Percentiles rank a stretch among this genome's conserved stretches.
Conservation (phyloP, 768 basidiomycete species). For the Russula sp. region DNA sequence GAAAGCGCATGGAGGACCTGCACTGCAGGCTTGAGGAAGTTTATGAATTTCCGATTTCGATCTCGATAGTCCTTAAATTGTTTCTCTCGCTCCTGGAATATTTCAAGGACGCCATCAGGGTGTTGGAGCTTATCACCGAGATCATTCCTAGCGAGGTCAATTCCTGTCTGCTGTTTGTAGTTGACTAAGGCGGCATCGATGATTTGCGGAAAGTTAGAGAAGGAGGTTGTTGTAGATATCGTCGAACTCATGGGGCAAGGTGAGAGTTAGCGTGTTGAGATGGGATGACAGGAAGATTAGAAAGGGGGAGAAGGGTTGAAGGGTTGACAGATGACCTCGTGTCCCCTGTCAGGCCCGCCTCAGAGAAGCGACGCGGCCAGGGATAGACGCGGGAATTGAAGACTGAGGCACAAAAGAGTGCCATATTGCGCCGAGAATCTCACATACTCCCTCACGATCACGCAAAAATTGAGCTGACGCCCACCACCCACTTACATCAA, state of each 20-base stretch:
- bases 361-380: too few relatives aligned
- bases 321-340: too few relatives aligned
- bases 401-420: too few relatives aligned
- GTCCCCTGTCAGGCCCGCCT: too few relatives aligned
- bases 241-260: neutral
- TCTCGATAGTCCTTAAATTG: conserved; percentile 14
- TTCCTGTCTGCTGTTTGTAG: conserved; percentile 7
- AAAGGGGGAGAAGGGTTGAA: too few relatives aligned
- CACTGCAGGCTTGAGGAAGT: conserved; percentile 2
- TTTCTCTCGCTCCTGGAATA: conserved; percentile 2
- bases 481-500: too few relatives aligned
- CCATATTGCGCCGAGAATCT: too few relatives aligned
- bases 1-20: neutral
- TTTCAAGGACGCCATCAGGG: neutral
- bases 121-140: neutral
- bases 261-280: neutral
- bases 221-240: neutral
- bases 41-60: conserved; percentile 5
- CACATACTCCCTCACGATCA: too few relatives aligned
- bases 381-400: too few relatives aligned
- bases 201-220: neutral
- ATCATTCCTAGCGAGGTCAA: conserved; percentile 2
- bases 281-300: too few relatives aligned
- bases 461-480: too few relatives aligned
- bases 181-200: neutral